phyloP scores from a whole-genome alignment of 208 protist genomes.

The Trypanosoma mega region DNA sequence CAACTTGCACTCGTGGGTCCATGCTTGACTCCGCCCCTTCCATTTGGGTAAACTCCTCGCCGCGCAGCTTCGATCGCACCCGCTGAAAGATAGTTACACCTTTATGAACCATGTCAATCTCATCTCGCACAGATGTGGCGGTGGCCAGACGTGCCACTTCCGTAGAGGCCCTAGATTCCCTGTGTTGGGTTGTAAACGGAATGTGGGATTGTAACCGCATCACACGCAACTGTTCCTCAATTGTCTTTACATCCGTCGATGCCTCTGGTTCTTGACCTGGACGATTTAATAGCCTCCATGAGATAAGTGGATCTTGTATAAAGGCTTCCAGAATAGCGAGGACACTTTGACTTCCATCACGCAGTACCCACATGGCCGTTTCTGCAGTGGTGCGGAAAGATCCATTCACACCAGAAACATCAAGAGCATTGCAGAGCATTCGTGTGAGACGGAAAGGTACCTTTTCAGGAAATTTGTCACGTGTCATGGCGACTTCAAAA shows the following conservation, averaged over 20 bases:
- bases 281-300: constrained; percentile 95
- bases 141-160: background rate
- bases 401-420: constrained; percentile 98
- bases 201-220: constrained; percentile 28
- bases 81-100: constrained; percentile 80
- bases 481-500: constrained; percentile 99
- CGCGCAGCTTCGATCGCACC: constrained; percentile 82
- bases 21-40: constrained; percentile 25
- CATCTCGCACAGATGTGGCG: constrained; percentile 25
- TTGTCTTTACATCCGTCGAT: constrained; percentile 68
- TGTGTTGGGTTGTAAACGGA: constrained; percentile 10
- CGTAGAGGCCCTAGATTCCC: constrained; percentile 3
- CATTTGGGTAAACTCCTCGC: constrained; percentile 64
- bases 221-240: constrained; percentile 68
- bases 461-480: constrained; percentile 99
- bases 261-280: constrained; percentile 69
- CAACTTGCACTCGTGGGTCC: constrained; percentile 77
- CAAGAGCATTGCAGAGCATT: constrained; percentile 99
- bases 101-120: constrained; percentile 79
- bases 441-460: constrained; percentile 99
- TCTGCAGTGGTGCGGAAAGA: constrained; percentile 97
- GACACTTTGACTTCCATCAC: constrained; percentile 97
- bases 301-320: constrained; percentile 99
- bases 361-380: constrained; percentile 96
- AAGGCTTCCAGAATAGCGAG: constrained; percentile 99